Evolutionary conservation across 257 asterid genomes (phyloP), one percentile per base, ranked within the genome.

Genomic region (Solanum rostratum): DNA sequence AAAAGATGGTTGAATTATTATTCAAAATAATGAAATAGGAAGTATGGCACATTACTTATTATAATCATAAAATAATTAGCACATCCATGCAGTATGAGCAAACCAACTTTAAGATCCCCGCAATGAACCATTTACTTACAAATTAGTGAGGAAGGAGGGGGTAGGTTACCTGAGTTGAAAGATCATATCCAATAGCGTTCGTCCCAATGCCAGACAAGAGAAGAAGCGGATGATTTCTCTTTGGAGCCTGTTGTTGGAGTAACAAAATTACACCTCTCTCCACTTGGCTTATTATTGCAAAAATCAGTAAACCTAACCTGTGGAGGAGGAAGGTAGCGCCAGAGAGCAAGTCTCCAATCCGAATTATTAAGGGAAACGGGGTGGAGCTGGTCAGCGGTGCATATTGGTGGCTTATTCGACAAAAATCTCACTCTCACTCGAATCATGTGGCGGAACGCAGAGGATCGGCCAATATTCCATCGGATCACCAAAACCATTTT

Each of bases 311-410:
- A 33, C 37, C 5, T 33, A 33, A 33, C 39, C 39, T 33, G 88
- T 7, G 98, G 94, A 86, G 94, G 89, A 16, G 99, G 98, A 53
- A 80, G 87, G 85, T 94, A 96, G 57, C 99, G 98, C 99, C 98
- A 96, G 86, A 96, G 97, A 30, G 98, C 97, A 84, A 96, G 95
- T 46, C 90, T 84, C 99, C 98, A 95, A 66, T 82, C 91, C 22
- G 93, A 93, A 84, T 86, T 91, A 70, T 88, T 83, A 70, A 91
- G 93, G 41, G 97, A 84, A 83, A 96, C 98, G 57, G 94, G 95
- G 86, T 96, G 98, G 66, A 96, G 96, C 91, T 96, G 98, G 85
- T 96, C 98, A 79, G 99, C 98, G 20, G 98, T 95, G 92, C 99
- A 96, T 80, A 95, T 85, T 30, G 97, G 60, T 80, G 98, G 98